Percentiles rank a stretch among this genome's conserved stretches.
Evolutionary conservation across 225 moss, liverwort and hornwort species (phyloP).

Genomic region (Rhytidiadelphus loreus): DNA sequence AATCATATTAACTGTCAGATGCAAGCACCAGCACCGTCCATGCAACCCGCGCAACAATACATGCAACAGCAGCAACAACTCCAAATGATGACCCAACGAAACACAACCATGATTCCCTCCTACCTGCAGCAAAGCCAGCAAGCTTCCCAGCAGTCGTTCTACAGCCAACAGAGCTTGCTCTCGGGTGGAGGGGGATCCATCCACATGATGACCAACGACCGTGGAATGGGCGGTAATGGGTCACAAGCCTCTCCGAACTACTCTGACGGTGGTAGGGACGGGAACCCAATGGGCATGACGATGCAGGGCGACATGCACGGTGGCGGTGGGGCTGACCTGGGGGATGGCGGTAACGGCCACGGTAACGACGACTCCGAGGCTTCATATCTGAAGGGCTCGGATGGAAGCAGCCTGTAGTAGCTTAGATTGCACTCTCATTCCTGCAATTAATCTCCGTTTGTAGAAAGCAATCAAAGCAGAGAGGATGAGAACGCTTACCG

Average conservation of each 20-base stretch:
- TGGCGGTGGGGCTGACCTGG: slow-evolving; percentile 29
- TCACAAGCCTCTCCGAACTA: slow-evolving; percentile 38
- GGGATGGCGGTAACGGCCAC: slow-evolving; percentile 28
- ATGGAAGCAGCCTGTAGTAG: slow-evolving; percentile 37
- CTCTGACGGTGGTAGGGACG: slow-evolving; percentile 32
- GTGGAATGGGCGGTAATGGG: slow-evolving; percentile 38
- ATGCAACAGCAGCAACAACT: slow-evolving; percentile 48
- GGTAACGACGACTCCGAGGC: slow-evolving; percentile 48
- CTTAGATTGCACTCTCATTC: not conserved
- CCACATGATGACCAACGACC: slow-evolving; percentile 38
- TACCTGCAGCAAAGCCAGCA: slow-evolving; percentile 61
- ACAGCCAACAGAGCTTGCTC: slow-evolving; percentile 40
- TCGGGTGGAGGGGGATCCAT: slow-evolving; percentile 38
- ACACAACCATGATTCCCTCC: slow-evolving; percentile 28
- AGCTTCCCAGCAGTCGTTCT: slow-evolving; percentile 45
- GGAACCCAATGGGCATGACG: slow-evolving; percentile 27
- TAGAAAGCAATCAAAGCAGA: slow-evolving; percentile 8
- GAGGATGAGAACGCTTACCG: not conserved
- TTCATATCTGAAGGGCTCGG: slow-evolving; percentile 50
- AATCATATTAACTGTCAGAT: not conserved
- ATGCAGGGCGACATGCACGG: slow-evolving; percentile 46
- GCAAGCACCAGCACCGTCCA: slow-evolving; percentile 45
- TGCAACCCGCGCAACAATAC: slow-evolving; percentile 51
- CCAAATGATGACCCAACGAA: slow-evolving; percentile 37
- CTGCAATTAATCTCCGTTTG: not conserved